Conservation (phyloP, 2,329 filamentous ascomycete genomes). For the Venturia aucupariae region DNA sequence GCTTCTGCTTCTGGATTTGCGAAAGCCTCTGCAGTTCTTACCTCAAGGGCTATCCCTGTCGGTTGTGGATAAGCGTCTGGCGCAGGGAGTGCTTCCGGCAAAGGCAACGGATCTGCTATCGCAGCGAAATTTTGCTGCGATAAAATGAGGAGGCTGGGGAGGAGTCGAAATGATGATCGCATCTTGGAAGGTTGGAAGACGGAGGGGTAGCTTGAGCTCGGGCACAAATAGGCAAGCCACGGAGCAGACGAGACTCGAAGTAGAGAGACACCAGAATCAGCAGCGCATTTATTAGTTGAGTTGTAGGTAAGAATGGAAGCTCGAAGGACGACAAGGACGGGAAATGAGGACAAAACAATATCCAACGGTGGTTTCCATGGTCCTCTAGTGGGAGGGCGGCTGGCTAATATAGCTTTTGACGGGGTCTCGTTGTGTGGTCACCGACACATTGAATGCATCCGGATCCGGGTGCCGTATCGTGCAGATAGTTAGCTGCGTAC, state of each 20-base stretch:
- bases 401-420: neutral
- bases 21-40: neutral
- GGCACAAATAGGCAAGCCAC: neutral
- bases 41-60: neutral
- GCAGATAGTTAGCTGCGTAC: neutral
- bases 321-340: neutral
- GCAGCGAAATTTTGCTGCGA: neutral
- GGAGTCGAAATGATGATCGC: neutral
- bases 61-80: neutral
- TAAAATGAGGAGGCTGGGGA: conserved; percentile 13
- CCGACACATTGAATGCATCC: neutral
- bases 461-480: neutral
- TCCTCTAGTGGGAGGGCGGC: neutral
- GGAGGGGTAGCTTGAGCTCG: conserved; percentile 9
- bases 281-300: neutral
- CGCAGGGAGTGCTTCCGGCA: neutral
- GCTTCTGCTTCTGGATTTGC: neutral
- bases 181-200: neutral
- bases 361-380: neutral
- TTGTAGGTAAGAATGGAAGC: neutral
- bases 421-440: too few species aligned
- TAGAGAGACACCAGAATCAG: neutral
- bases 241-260: neutral
- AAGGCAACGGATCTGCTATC: neutral
- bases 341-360: neutral